Evolutionary conservation across 169 alveolate species (phyloP).

Genomic region (Plasmodium falciparum): DNA sequence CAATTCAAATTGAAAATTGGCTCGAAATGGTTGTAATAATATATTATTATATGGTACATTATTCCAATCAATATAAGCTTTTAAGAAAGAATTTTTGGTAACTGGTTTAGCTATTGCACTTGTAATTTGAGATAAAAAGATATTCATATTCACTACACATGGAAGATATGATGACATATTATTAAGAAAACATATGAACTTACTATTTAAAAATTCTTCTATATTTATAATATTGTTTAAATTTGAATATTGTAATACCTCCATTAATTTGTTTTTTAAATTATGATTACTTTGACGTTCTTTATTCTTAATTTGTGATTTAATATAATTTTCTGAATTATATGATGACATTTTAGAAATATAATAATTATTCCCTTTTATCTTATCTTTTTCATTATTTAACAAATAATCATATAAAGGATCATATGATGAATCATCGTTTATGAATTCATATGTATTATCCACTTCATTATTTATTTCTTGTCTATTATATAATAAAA

Average conservation of each 20-base stretch:
- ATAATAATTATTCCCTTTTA: not conserved
- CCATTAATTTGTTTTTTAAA: slow-evolving; percentile 9
- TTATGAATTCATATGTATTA: not conserved
- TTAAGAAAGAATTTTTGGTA: slow-evolving; percentile 52
- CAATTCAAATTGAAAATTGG: slow-evolving; percentile 38
- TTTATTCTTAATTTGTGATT: not conserved
- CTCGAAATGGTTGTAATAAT: slow-evolving; percentile 67
- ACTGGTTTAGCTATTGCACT: slow-evolving; percentile 71
- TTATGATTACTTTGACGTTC: not conserved
- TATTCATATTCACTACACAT: slow-evolving; percentile 52
- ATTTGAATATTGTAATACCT: slow-evolving; percentile 42
- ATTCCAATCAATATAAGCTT: slow-evolving; percentile 76
- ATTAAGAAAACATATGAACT: slow-evolving; percentile 23
- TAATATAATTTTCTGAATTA: not conserved
- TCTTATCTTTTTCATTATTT: not conserved
- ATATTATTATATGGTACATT: slow-evolving; percentile 60
- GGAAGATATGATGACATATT: slow-evolving; percentile 41
- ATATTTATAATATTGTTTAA: slow-evolving; percentile 47
- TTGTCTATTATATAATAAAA: slow-evolving; percentile 46
- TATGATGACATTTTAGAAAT: not conserved
- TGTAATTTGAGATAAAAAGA: slow-evolving; percentile 65
- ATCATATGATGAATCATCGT: too few species aligned
- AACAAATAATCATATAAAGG: not conserved
- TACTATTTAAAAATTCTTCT: slow-evolving; percentile 30
- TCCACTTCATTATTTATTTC: not conserved